Percentiles rank a stretch among this genome's conserved stretches.
These are phyloP conservation scores for Phytophthora pinifolia DNA, from an alignment of 352 stramenopile genomes.

Conservation along the genomic window DNA sequence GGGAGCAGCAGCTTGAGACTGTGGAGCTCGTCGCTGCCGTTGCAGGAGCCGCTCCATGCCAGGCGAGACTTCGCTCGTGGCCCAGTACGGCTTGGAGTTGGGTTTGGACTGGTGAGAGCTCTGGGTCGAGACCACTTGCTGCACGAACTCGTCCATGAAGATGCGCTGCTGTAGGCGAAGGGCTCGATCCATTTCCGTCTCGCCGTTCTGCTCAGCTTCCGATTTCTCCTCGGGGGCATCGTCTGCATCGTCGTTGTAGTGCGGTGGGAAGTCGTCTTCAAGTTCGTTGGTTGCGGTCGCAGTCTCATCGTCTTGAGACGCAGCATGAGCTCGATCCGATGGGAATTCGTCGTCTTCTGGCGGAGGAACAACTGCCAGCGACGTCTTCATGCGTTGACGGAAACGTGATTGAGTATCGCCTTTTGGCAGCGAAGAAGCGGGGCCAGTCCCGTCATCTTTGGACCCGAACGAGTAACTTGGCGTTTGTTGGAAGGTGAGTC, in stretches of 20 bases:
- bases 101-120: not conserved
- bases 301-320: constrained; percentile 10
- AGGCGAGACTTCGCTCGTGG: constrained; percentile 24
- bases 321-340: constrained; percentile 4
- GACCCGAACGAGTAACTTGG: constrained; percentile 41
- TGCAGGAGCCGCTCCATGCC: constrained; percentile 29
- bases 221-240: constrained; percentile 8
- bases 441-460: not conserved
- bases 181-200: constrained; percentile 28
- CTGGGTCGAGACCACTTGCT: constrained; percentile 37
- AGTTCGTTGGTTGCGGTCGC: not conserved
- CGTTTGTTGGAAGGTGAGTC: constrained; percentile 42
- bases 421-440: constrained; percentile 1
- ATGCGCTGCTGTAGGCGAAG: constrained; percentile 55
- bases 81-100: constrained; percentile 22
- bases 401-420: not conserved
- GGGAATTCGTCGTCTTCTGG: not conserved
- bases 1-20: constrained; percentile 1
- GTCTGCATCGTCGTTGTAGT: constrained; percentile 15
- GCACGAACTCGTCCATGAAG: constrained; percentile 55
- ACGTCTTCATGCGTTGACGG: constrained; percentile 27
- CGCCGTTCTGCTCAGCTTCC: constrained; percentile 6
- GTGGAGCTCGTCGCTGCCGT: constrained; percentile 25
- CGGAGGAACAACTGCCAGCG: constrained; percentile 22
- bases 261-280: constrained; percentile 2